Percentiles rank a stretch among this genome's conserved stretches.
These are phyloP conservation scores for Citrullus colocynthis DNA, from an alignment of 306 rosid genomes.

Conservation along the genomic window DNA sequence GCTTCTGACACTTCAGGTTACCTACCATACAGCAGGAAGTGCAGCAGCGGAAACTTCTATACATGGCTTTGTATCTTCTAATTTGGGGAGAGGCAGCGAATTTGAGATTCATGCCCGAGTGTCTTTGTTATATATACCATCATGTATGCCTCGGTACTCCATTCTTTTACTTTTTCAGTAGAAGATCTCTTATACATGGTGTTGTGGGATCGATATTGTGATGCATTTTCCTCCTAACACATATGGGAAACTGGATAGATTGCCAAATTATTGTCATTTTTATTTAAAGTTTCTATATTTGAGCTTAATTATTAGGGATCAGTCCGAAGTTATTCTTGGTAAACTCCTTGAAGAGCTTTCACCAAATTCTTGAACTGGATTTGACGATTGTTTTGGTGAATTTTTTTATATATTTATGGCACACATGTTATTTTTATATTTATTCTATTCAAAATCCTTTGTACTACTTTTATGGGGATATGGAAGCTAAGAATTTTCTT, in stretches of 20 bases:
- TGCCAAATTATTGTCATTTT: neutral
- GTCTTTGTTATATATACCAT: constrained; percentile 95
- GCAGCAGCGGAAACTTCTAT: constrained; percentile 88
- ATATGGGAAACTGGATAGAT: neutral
- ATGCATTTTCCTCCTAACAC: neutral
- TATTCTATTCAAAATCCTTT: neutral
- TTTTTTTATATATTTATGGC: neutral
- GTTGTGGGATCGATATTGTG: neutral
- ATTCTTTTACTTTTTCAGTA: neutral
- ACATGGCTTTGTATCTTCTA: constrained; percentile 94
- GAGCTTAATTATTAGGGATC: neutral
- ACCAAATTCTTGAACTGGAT: neutral
- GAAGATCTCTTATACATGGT: neutral
- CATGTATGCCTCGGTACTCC: constrained; percentile 42
- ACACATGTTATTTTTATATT: neutral
- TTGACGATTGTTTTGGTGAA: neutral
- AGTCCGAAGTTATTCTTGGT: neutral
- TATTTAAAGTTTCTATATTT: neutral
- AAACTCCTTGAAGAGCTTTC: neutral
- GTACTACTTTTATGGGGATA: neutral
- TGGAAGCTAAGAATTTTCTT: neutral
- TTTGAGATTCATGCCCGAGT: constrained; percentile 97
- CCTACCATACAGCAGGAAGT: constrained; percentile 99
- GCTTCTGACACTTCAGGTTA: constrained; percentile 43
- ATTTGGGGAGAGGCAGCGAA: constrained; percentile 99